Evolutionary conservation across 2,329 filamentous ascomycete genomes (phyloP).

Genomic region (Talaromyces sp.): DNA sequence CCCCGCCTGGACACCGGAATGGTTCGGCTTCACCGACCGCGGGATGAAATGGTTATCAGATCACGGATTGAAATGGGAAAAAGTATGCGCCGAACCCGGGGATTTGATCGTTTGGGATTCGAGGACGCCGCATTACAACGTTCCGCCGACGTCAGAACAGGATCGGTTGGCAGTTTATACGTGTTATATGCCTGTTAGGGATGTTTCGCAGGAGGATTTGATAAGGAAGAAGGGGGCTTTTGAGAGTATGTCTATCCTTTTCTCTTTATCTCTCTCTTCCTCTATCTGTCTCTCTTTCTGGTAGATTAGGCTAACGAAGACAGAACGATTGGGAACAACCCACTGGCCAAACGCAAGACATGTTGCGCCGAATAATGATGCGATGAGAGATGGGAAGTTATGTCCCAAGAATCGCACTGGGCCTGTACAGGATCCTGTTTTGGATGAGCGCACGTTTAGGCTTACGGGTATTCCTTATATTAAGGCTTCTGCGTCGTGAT

Average conservation of each 20-base stretch:
- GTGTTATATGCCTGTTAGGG: constrained; percentile 32
- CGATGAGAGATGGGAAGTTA: constrained; percentile 17
- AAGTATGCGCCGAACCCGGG: constrained; percentile 40
- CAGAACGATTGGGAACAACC: constrained; percentile 16
- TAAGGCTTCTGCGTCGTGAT: background rate
- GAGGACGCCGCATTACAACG: constrained; percentile 44
- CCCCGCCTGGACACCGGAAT: constrained; percentile 22
- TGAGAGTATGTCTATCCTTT: constrained; percentile 17
- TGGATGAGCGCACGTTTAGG: constrained; percentile 29
- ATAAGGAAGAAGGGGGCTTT: constrained; percentile 33
- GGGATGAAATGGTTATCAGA: constrained; percentile 42
- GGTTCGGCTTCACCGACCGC: constrained; percentile 40
- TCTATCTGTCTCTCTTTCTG: no score
- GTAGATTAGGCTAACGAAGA: background rate
- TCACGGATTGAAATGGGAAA: constrained; percentile 34
- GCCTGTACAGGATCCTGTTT: constrained; percentile 35
- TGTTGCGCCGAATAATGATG: background rate
- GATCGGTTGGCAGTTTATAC: constrained; percentile 34
- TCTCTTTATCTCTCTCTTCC: no score
- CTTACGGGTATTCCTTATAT: constrained; percentile 27
- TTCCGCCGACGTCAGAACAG: constrained; percentile 30
- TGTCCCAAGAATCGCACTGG: constrained; percentile 34
- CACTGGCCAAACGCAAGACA: constrained; percentile 8
- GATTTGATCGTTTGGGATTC: constrained; percentile 46
- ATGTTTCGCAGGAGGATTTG: constrained; percentile 32